A percentile compares a stretch with the other conserved stretches of the same genome.
Evolutionary conservation across 1,284 basidiomycete species (phyloP).

Genomic region (Ganoderma resinaceum): DNA sequence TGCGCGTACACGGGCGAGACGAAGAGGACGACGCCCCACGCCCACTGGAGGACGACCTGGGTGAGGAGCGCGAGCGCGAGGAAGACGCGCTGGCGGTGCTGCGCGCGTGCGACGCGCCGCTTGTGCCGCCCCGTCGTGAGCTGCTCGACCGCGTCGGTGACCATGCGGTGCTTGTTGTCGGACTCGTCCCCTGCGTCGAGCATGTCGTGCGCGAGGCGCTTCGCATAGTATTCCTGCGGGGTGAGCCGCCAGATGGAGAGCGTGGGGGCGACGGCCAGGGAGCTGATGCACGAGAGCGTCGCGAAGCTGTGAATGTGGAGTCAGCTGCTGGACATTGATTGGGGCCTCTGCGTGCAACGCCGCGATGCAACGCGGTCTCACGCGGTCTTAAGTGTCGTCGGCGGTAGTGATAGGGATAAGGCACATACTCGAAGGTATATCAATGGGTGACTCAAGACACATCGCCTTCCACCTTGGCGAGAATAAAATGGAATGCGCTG

Average conservation of each 20-base stretch:
- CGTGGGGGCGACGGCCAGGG: constrained; percentile 38
- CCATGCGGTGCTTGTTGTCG: constrained; percentile 23
- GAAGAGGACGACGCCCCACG: constrained; percentile 41
- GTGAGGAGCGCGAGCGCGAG: too few relatives aligned
- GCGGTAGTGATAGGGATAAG: too few relatives aligned
- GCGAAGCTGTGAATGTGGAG: constrained; percentile 31
- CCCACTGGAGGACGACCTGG: constrained; percentile 42
- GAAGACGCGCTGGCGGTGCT: too few relatives aligned
- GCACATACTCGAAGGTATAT: too few relatives aligned
- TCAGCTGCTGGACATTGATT: constrained; percentile 1
- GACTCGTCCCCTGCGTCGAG: constrained; percentile 22
- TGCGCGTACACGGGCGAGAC: constrained; percentile 38
- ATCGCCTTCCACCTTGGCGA: too few relatives aligned
- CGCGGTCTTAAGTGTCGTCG: too few relatives aligned
- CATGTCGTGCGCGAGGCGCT: constrained; percentile 32
- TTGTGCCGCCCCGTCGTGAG: constrained; percentile 21
- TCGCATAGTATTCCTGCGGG: constrained; percentile 33
- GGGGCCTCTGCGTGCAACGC: too few relatives aligned
- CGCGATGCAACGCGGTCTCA: too few relatives aligned
- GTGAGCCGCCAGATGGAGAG: constrained; percentile 39
- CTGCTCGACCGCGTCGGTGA: constrained; percentile 17
- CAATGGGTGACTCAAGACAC: too few relatives aligned
- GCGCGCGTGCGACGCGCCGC: too few relatives aligned
- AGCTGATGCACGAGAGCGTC: constrained; percentile 41
- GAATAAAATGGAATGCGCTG: too few relatives aligned